A percentile compares a stretch with the other conserved stretches of the same genome.
Evolutionary conservation across 345 rosid genomes (phyloP).

Genomic region (Citrus cavaleriei): DNA sequence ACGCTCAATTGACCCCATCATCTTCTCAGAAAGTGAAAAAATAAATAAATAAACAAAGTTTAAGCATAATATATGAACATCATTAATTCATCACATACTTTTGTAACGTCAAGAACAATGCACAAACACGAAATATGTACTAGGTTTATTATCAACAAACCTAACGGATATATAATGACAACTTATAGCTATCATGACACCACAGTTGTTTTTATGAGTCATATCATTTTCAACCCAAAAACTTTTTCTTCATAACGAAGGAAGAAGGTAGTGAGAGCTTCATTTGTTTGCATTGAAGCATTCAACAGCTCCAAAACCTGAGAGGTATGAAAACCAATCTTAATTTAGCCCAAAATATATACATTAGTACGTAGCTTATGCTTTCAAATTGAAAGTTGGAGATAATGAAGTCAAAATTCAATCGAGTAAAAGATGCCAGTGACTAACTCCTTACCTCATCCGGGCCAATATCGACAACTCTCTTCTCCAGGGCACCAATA

Average conservation of each 20-base stretch:
- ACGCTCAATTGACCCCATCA: too few relatives aligned
- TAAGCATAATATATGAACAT: too few relatives aligned
- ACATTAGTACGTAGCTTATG: not conserved
- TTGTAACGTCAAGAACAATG: too few relatives aligned
- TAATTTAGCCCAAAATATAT: too few relatives aligned
- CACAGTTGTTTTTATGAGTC: too few relatives aligned
- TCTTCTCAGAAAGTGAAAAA: too few relatives aligned
- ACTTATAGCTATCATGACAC: too few relatives aligned
- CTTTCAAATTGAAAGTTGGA: not conserved
- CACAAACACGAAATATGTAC: too few relatives aligned
- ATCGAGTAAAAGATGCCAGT: not conserved
- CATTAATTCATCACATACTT: too few relatives aligned
- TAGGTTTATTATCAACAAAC: too few relatives aligned
- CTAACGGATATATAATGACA: too few relatives aligned
- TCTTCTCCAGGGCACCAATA: not conserved
- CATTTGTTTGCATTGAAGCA: not conserved
- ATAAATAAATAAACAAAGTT: too few relatives aligned
- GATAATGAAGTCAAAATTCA: not conserved
- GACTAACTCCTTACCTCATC: not conserved
- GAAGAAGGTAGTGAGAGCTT: slow-evolving; percentile 3
- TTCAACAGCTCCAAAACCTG: not conserved
- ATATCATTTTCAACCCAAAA: not conserved
- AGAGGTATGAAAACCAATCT: not conserved
- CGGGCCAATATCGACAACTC: not conserved
- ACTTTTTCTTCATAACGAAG: not conserved